Evolutionary conservation across 305 asterid genomes (phyloP).

Genomic region (Solanum chacoense): DNA sequence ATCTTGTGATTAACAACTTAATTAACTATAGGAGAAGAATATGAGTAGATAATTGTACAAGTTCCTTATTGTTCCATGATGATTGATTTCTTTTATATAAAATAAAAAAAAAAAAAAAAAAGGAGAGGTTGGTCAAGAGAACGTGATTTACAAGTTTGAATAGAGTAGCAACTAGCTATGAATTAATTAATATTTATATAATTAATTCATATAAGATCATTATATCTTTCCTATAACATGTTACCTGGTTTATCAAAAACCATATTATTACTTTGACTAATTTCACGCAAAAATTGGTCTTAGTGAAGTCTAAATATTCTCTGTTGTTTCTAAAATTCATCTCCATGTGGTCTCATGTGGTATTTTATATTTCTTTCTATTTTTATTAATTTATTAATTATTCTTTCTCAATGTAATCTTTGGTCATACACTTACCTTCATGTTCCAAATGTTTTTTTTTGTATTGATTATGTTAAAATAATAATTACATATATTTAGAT

Average conservation of each 20-base stretch:
- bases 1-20: neutral
- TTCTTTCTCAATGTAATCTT: neutral
- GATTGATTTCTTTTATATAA: neutral
- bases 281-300: constrained; percentile 6
- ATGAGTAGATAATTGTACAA: neutral
- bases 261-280: constrained; percentile 30
- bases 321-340: constrained; percentile 15
- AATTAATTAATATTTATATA: neutral
- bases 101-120: too few species aligned
- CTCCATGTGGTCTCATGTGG: constrained; percentile 59
- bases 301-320: constrained; percentile 18
- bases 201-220: neutral
- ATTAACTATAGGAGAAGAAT: neutral
- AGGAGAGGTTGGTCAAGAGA: neutral
- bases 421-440: neutral
- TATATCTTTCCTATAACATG: neutral
- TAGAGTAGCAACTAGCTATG: neutral
- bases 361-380: constrained; percentile 12
- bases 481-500: neutral
- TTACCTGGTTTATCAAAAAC: neutral
- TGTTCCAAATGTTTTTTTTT: neutral
- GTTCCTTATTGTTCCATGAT: neutral
- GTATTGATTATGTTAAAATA: neutral
- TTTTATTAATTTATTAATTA: neutral
- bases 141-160: neutral